Conservation (phyloP, 768 basidiomycete genomes). For the Naganishia friedmannii region DNA sequence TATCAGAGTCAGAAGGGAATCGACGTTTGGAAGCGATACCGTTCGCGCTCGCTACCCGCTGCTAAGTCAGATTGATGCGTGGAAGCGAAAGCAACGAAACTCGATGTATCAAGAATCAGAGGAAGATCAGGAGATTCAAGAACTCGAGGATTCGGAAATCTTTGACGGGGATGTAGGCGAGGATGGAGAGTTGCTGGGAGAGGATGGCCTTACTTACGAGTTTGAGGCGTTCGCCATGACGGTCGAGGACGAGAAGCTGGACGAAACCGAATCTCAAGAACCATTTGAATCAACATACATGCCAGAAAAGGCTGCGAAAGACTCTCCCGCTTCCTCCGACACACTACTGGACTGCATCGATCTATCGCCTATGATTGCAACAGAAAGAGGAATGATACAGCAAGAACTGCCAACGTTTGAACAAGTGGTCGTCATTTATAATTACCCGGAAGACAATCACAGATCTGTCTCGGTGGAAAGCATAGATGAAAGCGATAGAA, state of each 20-base stretch:
- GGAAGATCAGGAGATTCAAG: not conserved
- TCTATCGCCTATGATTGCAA: too few species aligned
- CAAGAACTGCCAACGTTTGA: not conserved
- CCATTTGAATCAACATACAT: too few species aligned
- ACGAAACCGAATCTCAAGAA: not conserved
- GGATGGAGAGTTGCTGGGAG: conserved; percentile 8
- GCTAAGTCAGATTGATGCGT: not conserved
- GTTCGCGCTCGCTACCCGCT: not conserved
- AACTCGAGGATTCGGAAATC: not conserved
- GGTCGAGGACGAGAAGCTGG: too few species aligned
- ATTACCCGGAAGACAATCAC: not conserved
- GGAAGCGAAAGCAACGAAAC: not conserved
- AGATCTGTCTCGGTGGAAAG: not conserved
- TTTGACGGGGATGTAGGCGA: not conserved
- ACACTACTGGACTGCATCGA: not conserved
- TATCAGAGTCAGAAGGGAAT: not conserved
- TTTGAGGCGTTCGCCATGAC: not conserved
- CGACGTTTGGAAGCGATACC: not conserved
- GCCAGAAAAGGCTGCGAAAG: not conserved
- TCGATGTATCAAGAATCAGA: not conserved
- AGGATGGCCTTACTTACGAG: conserved; percentile 8
- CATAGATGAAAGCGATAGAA: not conserved
- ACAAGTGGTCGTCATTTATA: not conserved
- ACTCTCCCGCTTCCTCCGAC: not conserved
- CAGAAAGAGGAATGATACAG: not conserved